Evolutionary conservation across 2,329 filamentous ascomycete species (phyloP), one percentile per base, ranked within the genome.

Genomic region (Arthrobotrys sphaeroides): DNA sequence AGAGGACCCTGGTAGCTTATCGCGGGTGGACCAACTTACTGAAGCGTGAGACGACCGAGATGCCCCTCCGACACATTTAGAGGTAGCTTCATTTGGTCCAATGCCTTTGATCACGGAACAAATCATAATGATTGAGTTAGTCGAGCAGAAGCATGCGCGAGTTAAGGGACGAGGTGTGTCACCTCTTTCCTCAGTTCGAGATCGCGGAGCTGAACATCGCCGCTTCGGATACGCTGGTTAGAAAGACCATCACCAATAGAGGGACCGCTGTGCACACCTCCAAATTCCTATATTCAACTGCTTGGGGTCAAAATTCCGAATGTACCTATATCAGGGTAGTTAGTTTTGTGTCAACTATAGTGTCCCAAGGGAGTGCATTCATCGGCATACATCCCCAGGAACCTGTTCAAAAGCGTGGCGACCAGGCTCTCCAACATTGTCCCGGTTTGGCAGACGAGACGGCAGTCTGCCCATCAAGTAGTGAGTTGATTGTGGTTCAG

Each of bases 201-300:
- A 80, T 99, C 90, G 75, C 90, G 90, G 49, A 99, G 87, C 84
- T 96, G 97, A 81, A 99, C 95, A 85, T 99, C 95, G 80, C 96
- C 95, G 20, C 92, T 79, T 38, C 0, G 31, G 24, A 36, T 20
- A 38, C 2, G 20, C 20, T 13, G 28, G n/a, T 74, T 69, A 64
- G 62, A 36, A 55, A 47, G 2, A 3, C 6, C 22, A 26, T 10
- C 9, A 43, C 13, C 6, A 43, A 24, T 18, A n/a, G 49, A 55
- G 38, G 9, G 10, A 16, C 5, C 43, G 12, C n/a, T n/a, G 7
- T 38, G 16, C 42, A 40, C 33, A 79, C 78, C 78, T 96, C 95
- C 94, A 99, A 81, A 99, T 99, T 78, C 96, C 95, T 78, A 99
- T 94, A 82, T 99, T 99, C 78, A 99, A 88, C 85, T 99, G 95